Evolutionary conservation across 306 rosid genomes (phyloP).

Genomic region (Ormosia semicastrata): DNA sequence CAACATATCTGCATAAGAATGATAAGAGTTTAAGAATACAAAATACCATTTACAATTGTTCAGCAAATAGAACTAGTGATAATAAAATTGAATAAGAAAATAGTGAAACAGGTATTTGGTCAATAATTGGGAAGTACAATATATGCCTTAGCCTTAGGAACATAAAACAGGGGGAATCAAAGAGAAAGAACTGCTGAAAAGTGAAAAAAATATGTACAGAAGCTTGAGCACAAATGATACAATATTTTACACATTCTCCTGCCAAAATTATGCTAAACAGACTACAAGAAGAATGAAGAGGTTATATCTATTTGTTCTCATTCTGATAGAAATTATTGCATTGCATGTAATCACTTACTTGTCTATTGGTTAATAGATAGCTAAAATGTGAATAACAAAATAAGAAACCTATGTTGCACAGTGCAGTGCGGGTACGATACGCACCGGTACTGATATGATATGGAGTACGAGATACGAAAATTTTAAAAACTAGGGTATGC

Average conservation of each 20-base stretch:
- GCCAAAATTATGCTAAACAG: not conserved
- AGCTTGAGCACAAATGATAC: not conserved
- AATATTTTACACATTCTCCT: not conserved
- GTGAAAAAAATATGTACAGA: not conserved
- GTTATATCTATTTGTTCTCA: not conserved
- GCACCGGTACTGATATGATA: no score
- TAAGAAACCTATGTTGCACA: no score
- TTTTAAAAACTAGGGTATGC: no score
- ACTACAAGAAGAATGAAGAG: not conserved
- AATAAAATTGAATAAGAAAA: not conserved
- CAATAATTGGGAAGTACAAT: not conserved
- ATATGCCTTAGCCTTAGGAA: not conserved
- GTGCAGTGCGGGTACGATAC: no score
- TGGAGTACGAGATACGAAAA: no score
- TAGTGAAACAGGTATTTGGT: not conserved
- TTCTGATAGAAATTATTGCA: not conserved
- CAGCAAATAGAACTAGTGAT: not conserved
- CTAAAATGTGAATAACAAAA: not conserved
- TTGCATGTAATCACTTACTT: not conserved
- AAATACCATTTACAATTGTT: not conserved
- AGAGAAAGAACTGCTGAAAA: not conserved
- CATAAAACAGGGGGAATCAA: not conserved
- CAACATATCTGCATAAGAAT: slow-evolving; percentile 71
- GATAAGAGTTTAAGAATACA: not conserved
- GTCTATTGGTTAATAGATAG: not conserved